Conservation (phyloP, 2,329 filamentous ascomycete species). For the Aspergillus oerlinghausenensis region DNA sequence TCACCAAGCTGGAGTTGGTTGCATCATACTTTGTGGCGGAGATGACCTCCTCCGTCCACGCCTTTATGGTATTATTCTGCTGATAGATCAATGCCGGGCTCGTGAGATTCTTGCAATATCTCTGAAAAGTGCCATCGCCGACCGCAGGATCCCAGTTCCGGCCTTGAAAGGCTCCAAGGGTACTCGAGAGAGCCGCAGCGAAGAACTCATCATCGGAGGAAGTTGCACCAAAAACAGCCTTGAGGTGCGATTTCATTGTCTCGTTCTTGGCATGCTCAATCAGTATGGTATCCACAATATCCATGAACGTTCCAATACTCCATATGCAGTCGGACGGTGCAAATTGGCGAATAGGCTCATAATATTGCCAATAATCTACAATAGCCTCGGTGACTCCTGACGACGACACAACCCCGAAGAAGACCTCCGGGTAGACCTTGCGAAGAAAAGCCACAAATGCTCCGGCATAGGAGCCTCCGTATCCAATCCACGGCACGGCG, state of each 20-base stretch:
- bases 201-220: constrained; percentile 12
- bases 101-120: constrained; percentile 56
- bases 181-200: constrained; percentile 35
- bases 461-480: constrained; percentile 81
- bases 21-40: constrained; percentile 12
- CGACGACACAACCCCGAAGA: constrained; percentile 73
- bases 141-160: constrained; percentile 58
- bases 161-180: constrained; percentile 50
- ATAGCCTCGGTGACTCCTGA: constrained; percentile 76
- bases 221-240: constrained; percentile 49
- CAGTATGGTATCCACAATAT: constrained; percentile 57
- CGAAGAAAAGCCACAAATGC: constrained; percentile 73
- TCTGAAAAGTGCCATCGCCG: constrained; percentile 45
- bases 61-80: constrained; percentile 31
- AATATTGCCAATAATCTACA: constrained; percentile 68
- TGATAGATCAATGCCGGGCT: constrained; percentile 42
- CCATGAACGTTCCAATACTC: constrained; percentile 57
- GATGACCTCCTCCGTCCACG: constrained; percentile 1
- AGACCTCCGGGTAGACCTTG: constrained; percentile 71
- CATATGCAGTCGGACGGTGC: constrained; percentile 60
- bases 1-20: constrained; percentile 43
- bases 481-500: constrained; percentile 67
- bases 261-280: constrained; percentile 44
- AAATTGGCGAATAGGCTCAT: constrained; percentile 53
- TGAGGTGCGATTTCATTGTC: constrained; percentile 44